These are phyloP conservation scores for Vigna hirtella DNA, from an alignment of 306 rosid genomes.

Conservation along the genomic window DNA sequence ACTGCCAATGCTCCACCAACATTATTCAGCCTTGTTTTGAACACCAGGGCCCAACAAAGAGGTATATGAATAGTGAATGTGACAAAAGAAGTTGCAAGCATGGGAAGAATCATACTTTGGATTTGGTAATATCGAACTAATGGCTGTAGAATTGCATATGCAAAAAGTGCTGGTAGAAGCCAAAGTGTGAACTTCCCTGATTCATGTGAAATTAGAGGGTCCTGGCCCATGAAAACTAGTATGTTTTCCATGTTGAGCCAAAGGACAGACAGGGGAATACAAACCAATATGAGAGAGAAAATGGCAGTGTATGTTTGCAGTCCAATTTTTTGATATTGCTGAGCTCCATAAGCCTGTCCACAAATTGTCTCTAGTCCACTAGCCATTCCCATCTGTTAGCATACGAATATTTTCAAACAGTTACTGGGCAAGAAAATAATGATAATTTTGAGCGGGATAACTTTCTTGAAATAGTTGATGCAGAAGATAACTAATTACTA, in stretches of 20 bases:
- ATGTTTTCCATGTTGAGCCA: slow-evolving; percentile 71
- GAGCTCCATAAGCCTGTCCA: slow-evolving; percentile 74
- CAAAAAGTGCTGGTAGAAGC: slow-evolving; percentile 82
- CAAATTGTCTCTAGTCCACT: slow-evolving; percentile 66
- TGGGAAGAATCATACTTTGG: slow-evolving; percentile 71
- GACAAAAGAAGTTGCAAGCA: slow-evolving; percentile 59
- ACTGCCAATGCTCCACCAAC: slow-evolving; percentile 83
- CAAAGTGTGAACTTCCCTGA: slow-evolving; percentile 66
- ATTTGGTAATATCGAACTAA: slow-evolving; percentile 71
- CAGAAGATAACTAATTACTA: not conserved
- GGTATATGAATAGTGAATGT: slow-evolving; percentile 59
- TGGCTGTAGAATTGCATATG: slow-evolving; percentile 68
- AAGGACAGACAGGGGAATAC: slow-evolving; percentile 60
- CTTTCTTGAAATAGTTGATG: not conserved
- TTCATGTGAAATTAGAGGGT: slow-evolving; percentile 77
- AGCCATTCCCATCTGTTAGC: slow-evolving; percentile 64
- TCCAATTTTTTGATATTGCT: slow-evolving; percentile 59
- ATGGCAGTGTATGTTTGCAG: slow-evolving; percentile 65
- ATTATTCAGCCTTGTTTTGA: slow-evolving; percentile 52
- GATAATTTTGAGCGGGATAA: too few relatives aligned
- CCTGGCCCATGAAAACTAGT: slow-evolving; percentile 72
- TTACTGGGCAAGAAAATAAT: not conserved
- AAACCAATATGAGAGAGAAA: slow-evolving; percentile 63
- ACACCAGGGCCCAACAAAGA: slow-evolving; percentile 79
- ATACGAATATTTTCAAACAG: not conserved